Evolutionary conservation across 2,329 filamentous ascomycete species (phyloP), one percentile per base, ranked within the genome.

Genomic region (Colletotrichum lindemuthianum): DNA sequence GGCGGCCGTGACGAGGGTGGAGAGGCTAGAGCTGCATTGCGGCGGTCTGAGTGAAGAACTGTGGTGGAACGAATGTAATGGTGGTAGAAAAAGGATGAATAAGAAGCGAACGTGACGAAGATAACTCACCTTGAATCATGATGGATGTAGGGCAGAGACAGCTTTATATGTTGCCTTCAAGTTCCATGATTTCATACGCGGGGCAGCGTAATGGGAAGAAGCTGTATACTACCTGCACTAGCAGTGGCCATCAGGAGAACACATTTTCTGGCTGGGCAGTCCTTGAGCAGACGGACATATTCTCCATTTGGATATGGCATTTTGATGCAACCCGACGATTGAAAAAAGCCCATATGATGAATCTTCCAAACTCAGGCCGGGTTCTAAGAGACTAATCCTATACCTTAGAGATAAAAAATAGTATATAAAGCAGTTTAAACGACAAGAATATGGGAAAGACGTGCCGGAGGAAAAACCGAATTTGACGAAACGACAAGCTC

Each of bases 11-110:
- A 65, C 11, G 45, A 56, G 50, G n/a, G 61, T 47, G 41, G 58
- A 49, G 24, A n/a, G n/a, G n/a, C n/a, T n/a, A n/a, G n/a, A 56
- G 52, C 50, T 65, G 57, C 51, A 56, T 60, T 44, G 13, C 41
- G 16, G 39, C 57, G 43, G 37, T 47, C 33, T 51, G 24, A 39
- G 39, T 40, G 49, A 49, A 15, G 39, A 16, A 55, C 34, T 54
- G 32, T 13, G 13, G 32, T 50, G 49, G 34, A 54, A 60, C 43
- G 50, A 45, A 60, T 34, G 37, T 37, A 50, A 64, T n/a, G 33
- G 8, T 16, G 16, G 36, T 15, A 15, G 33, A 63, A 40, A 59
- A 59, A 24, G 39, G 39, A 40, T 53, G 39, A 36, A 44, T 33
- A 37, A 60, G 55, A 44, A 55, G 60, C 51, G 50, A 55, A 60